These are phyloP conservation scores for Phytophthora ohioensis DNA, from an alignment of 352 stramenopile species.

Conservation along the genomic window DNA sequence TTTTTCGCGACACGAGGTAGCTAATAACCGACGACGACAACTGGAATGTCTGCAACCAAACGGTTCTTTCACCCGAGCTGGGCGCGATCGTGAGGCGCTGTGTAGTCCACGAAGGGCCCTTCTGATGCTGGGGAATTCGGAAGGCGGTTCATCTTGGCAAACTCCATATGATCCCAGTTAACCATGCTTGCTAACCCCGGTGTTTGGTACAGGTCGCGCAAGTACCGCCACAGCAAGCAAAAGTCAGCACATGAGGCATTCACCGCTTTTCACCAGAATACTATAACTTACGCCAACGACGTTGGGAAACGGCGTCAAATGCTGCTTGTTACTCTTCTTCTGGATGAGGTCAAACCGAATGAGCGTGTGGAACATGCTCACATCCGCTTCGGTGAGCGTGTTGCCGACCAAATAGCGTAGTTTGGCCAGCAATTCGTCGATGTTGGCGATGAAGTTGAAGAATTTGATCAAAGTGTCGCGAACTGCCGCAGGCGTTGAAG, in stretches of 20 bases:
- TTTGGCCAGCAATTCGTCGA: slow-evolving; percentile 36
- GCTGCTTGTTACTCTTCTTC: slow-evolving; percentile 42
- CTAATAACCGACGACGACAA: not conserved
- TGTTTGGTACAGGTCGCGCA: slow-evolving; percentile 47
- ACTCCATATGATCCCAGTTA: too few relatives aligned
- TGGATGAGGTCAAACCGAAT: slow-evolving; percentile 44
- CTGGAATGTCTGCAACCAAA: not conserved
- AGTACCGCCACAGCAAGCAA: too few relatives aligned
- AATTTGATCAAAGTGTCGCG: slow-evolving; percentile 47
- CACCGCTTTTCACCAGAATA: too few relatives aligned
- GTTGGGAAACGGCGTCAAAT: slow-evolving; percentile 53
- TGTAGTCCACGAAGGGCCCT: too few relatives aligned
- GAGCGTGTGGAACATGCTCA: slow-evolving; percentile 43
- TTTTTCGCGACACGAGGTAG: not conserved
- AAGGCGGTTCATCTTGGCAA: too few relatives aligned
- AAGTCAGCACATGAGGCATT: too few relatives aligned
- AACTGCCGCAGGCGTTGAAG: not conserved
- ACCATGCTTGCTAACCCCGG: slow-evolving; percentile 7
- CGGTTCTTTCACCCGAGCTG: slow-evolving; percentile 1
- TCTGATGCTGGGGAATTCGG: too few relatives aligned
- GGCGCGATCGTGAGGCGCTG: slow-evolving; percentile 38
- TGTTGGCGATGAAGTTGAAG: slow-evolving; percentile 43
- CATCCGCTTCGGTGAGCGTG: slow-evolving; percentile 31
- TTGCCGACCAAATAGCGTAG: not conserved
- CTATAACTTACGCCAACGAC: too few relatives aligned